A percentile compares a stretch with the other conserved stretches of the same genome.
Conservation (phyloP, 345 rosid genomes). For the Geranium rotundifolium region DNA sequence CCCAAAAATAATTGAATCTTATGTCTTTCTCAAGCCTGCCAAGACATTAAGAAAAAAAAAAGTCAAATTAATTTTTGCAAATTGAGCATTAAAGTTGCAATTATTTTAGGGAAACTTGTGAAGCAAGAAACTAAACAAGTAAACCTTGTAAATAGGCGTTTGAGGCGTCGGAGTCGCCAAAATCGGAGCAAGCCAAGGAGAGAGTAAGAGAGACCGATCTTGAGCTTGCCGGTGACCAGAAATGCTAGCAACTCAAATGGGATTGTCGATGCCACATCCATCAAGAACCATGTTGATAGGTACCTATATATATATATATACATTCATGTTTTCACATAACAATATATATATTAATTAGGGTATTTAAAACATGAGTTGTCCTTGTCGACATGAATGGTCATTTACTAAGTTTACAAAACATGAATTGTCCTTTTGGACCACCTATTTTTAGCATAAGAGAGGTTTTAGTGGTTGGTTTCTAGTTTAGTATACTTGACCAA, state of each 20-base stretch:
- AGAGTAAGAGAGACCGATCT: constrained; percentile 35
- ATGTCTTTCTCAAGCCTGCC: constrained; percentile 88
- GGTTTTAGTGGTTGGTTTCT: too few relatives aligned
- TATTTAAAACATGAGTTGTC: too few relatives aligned
- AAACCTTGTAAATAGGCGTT: constrained; percentile 74
- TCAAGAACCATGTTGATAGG: constrained; percentile 76
- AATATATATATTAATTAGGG: too few relatives aligned
- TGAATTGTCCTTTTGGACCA: too few relatives aligned
- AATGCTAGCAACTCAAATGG: constrained; percentile 63
- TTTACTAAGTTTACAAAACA: too few relatives aligned
- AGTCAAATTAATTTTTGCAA: not conserved
- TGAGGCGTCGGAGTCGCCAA: constrained; percentile 76
- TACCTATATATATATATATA: constrained; percentile 26
- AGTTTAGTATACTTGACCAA: too few relatives aligned
- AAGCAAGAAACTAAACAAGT: too few relatives aligned
- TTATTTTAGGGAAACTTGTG: too few relatives aligned
- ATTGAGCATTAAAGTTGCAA: too few relatives aligned
- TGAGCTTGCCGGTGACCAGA: constrained; percentile 46
- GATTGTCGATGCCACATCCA: constrained; percentile 90
- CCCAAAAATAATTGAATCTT: constrained; percentile 70
- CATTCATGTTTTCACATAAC: too few relatives aligned
- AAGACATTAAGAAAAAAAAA: not conserved
- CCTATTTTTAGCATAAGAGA: too few relatives aligned
- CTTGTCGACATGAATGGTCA: too few relatives aligned
- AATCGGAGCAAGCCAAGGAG: constrained; percentile 65